These are phyloP conservation scores for Quambalaria eucalypti DNA, from an alignment of 1,284 basidiomycete species.

Conservation along the genomic window DNA sequence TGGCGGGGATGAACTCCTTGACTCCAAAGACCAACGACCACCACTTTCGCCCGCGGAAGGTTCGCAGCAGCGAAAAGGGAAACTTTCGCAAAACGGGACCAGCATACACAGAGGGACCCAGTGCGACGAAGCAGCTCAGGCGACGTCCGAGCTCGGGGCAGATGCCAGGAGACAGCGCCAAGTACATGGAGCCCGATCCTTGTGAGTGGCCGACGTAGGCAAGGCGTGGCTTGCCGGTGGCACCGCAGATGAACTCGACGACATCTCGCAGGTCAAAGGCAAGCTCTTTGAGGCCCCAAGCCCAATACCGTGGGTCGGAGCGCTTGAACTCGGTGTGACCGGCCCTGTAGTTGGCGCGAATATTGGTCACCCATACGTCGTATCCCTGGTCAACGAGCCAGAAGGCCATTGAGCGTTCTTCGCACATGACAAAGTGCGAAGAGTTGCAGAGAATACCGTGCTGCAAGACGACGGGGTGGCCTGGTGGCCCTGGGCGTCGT, in stretches of 20 bases:
- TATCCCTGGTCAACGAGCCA: conserved; percentile 47
- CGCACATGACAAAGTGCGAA: conserved; percentile 39
- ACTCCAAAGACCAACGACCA: conserved; percentile 44
- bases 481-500: conserved; percentile 31
- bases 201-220: conserved; percentile 45
- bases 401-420: conserved; percentile 44
- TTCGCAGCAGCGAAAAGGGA: conserved; percentile 39
- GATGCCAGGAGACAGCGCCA: conserved; percentile 40
- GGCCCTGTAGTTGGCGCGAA: conserved; percentile 41
- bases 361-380: conserved; percentile 46
- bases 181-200: conserved; percentile 43
- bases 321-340: conserved; percentile 40
- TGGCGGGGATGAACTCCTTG: conserved; percentile 39
- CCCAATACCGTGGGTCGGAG: conserved; percentile 45
- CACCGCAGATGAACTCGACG: conserved; percentile 40
- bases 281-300: conserved; percentile 44
- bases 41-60: conserved; percentile 38
- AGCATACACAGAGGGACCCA: conserved; percentile 44
- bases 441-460: conserved; percentile 46
- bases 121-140: conserved; percentile 36
- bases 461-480: conserved; percentile 44
- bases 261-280: conserved; percentile 41
- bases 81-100: conserved; percentile 41
- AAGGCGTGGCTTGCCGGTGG: conserved; percentile 30
- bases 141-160: conserved; percentile 39